phyloP scores from a whole-genome alignment of 2,329 filamentous ascomycete species.

The Akanthomyces dipterigenus region DNA sequence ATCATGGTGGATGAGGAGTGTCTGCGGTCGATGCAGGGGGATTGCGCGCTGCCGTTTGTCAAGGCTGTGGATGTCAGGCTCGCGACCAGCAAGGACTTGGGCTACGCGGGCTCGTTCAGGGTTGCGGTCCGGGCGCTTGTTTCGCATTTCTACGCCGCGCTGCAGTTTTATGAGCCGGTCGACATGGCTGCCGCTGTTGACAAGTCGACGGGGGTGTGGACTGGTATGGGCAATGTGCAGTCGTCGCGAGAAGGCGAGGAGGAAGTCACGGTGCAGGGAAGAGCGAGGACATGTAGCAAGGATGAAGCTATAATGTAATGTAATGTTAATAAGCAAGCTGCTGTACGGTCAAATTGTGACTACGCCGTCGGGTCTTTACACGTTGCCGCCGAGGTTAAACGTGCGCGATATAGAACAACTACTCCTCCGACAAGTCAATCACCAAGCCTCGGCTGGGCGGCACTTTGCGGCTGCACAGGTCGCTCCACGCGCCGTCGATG shows the following conservation, averaged over 20 bases:
- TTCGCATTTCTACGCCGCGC: background rate
- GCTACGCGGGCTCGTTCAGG: conserved; percentile 1
- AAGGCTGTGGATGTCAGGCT: background rate
- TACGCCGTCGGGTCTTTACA: no score
- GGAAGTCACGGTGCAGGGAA: background rate
- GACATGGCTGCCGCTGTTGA: background rate
- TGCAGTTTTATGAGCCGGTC: background rate
- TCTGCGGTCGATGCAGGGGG: background rate
- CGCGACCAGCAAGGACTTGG: background rate
- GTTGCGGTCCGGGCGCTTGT: background rate
- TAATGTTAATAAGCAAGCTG: no score
- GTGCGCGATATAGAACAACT: no score
- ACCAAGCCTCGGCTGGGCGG: background rate
- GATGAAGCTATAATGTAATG: no score
- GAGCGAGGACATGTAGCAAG: background rate
- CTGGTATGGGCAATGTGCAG: background rate
- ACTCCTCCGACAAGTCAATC: background rate
- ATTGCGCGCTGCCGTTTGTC: background rate
- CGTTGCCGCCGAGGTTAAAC: no score
- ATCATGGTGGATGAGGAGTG: conserved; percentile 4
- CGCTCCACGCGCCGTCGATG: conserved; percentile 4
- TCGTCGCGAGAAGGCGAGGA: background rate
- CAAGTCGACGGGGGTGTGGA: background rate
- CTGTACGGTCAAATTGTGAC: no score
- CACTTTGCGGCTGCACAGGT: conserved; percentile 1